These are phyloP conservation scores for Neurospora sublineolata DNA, from an alignment of 495 filamentous ascomycete species.

Conservation along the genomic window DNA sequence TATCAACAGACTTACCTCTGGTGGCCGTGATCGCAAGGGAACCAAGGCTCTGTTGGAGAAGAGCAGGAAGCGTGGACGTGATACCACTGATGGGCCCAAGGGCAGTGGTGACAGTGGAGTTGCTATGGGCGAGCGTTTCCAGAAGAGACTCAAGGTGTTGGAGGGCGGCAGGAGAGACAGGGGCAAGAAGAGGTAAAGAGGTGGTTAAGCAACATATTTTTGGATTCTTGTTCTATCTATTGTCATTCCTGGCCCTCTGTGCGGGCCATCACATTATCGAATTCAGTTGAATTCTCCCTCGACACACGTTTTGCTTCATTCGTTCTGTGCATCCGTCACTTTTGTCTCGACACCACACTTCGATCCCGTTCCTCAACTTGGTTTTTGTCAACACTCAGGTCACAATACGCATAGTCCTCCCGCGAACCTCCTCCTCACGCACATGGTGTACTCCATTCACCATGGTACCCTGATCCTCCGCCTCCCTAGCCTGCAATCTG, in stretches of 20 bases:
- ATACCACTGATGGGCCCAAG: constrained; percentile 45
- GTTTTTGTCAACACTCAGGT: neutral
- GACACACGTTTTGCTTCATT: neutral
- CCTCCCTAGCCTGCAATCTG: constrained; percentile 18
- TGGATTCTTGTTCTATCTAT: neutral
- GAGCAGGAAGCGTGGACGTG: constrained; percentile 62
- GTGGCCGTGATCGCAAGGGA: constrained; percentile 40
- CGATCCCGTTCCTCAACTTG: no score
- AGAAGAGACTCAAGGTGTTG: constrained; percentile 61
- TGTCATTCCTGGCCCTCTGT: neutral
- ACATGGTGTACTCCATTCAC: neutral
- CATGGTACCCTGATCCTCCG: neutral
- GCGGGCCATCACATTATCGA: neutral
- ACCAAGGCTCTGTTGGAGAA: constrained; percentile 56
- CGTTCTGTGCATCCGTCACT: neutral
- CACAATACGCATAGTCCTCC: neutral
- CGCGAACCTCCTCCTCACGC: neutral
- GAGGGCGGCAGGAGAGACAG: constrained; percentile 45
- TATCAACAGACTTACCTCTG: constrained; percentile 59
- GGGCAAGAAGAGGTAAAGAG: constrained; percentile 27
- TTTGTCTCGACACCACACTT: neutral
- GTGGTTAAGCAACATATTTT: neutral
- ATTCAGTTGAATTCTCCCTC: neutral
- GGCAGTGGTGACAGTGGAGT: constrained; percentile 37
- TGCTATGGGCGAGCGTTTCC: constrained; percentile 56